Base-by-base conservation (phyloP, 1,284 basidiomycete genomes). In the Ustilago crameri region DNA sequence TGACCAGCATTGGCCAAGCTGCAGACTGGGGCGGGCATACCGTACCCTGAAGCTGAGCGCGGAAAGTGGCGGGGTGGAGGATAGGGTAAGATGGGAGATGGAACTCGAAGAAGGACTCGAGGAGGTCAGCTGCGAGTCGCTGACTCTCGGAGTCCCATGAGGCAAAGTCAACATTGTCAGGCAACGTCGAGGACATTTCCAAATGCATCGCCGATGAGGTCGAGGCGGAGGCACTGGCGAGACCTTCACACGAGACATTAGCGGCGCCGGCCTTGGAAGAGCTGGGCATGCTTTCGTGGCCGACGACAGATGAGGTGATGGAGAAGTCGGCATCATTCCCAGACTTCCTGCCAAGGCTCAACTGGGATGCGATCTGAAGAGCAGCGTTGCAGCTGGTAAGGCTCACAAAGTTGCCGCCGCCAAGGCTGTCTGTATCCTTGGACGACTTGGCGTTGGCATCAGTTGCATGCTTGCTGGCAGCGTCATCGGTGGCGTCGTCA, bases 91-190 rank as follows among this genome's bases (percentile, higher is more conserved):
- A 68, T 14, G 70, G 60, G 14, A 68, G 54, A 20, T 73, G 70
- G 51, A 61, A 67, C 57, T 68, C 65, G 55, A 73, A 73, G 54
- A 68, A 73, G 27, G 70, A 59, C 38, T 68, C 65, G 42, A 73
- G 52, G 7, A 73, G 54, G 30, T 54, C 54, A 37, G 47, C 45
- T 9, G 70, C 65, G 40, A 64, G 51, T 46, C 57, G 47, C 56
- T 60, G 60, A 51, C 52, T 56, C 17, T 61, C 53, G 1, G 57
- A 60, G 44, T 64, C 51, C 70, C 70, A 73, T 15, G 32, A 48
- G 38, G 53, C 40, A 30, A 56, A 63, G 48, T 65, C 49, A 37
- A 60, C 47, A 17, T 73, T 60, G 60, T 59, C 49, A 9, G 63
- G 69, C 41, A 72, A 38, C 9, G 50, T 18, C 12, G 44, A 54